These are phyloP conservation scores for Cystobasidium slooffiae DNA, from an alignment of 1,284 basidiomycete species.

Conservation along the genomic window DNA sequence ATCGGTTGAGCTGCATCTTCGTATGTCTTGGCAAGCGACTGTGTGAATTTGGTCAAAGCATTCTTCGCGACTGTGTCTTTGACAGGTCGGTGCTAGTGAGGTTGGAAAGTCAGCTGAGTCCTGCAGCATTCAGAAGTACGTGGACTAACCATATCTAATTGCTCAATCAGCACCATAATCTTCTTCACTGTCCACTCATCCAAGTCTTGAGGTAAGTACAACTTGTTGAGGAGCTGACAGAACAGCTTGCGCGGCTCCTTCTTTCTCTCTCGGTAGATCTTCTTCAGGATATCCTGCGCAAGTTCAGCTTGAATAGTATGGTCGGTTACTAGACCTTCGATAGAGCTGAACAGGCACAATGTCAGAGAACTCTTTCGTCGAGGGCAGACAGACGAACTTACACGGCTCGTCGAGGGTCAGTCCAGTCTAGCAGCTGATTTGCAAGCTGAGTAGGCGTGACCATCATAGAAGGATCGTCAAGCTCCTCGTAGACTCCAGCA, in stretches of 20 bases:
- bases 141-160: conserved; percentile 48
- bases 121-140: not conserved
- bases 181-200: conserved; percentile 59
- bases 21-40: conserved; percentile 65
- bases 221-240: conserved; percentile 76
- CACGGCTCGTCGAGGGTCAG: conserved; percentile 80
- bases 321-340: conserved; percentile 55
- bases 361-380: conserved; percentile 31
- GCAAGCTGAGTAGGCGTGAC: conserved; percentile 79
- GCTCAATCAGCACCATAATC: conserved; percentile 45
- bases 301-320: conserved; percentile 74
- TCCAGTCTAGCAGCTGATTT: conserved; percentile 88
- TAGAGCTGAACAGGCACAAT: conserved; percentile 52
- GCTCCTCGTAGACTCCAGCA: conserved; percentile 69
- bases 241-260: conserved; percentile 78
- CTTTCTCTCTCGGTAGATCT: conserved; percentile 62
- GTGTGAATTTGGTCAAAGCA: conserved; percentile 70
- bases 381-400: conserved; percentile 59
- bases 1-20: conserved; percentile 66
- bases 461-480: conserved; percentile 78
- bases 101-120: not conserved
- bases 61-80: conserved; percentile 72
- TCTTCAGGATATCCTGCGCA: conserved; percentile 72
- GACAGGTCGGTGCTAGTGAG: conserved; percentile 69
- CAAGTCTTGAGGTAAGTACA: conserved; percentile 72